phyloP scores from a whole-genome alignment of 192 early-diverging fungal species.

The Rhizophagus prolifer region DNA sequence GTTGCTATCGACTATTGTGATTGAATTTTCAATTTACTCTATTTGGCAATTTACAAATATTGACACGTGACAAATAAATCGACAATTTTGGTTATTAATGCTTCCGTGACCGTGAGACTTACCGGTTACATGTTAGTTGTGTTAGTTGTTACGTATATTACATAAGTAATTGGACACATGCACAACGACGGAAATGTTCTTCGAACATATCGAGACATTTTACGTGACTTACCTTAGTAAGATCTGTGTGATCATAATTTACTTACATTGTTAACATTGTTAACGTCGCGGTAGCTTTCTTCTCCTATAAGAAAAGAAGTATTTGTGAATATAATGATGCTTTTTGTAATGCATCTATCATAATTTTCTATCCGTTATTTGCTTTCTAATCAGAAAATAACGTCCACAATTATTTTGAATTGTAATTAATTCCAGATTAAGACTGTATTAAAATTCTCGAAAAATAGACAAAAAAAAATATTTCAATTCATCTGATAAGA shows the following conservation, averaged over 20 bases:
- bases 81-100: background rate
- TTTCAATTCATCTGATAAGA: background rate
- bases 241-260: background rate
- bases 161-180: background rate
- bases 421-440: background rate
- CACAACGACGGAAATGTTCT: background rate
- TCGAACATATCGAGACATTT: background rate
- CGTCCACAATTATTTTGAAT: background rate
- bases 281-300: background rate
- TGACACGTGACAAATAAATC: background rate
- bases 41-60: background rate
- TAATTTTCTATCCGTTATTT: background rate
- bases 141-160: too few relatives aligned
- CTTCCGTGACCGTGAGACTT: background rate
- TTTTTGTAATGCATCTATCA: background rate
- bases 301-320: background rate
- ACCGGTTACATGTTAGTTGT: too few relatives aligned
- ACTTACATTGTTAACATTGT: background rate
- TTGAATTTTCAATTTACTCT: too few relatives aligned
- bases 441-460: background rate
- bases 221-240: background rate
- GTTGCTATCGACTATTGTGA: too few relatives aligned
- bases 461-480: background rate
- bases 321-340: background rate
- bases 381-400: background rate